phyloP scores from a whole-genome alignment of 148 eudicot genomes.

The Camellia granthamiana region DNA sequence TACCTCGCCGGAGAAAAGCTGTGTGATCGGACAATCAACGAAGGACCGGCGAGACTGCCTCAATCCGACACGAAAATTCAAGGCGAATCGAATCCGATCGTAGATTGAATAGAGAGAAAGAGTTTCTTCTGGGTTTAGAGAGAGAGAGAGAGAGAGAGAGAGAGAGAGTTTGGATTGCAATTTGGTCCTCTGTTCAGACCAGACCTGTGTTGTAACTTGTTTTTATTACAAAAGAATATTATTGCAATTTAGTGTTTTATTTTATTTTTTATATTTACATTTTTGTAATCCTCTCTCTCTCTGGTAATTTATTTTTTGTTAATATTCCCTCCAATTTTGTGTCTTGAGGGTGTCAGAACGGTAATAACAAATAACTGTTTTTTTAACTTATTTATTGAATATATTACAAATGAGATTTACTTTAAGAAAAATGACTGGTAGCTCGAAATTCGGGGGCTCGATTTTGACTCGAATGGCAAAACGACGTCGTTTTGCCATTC shows the following conservation, averaged over 20 bases:
- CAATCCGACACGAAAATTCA: background rate
- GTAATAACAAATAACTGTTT: too few species aligned
- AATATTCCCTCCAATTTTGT: background rate
- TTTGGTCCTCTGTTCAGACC: too few species aligned
- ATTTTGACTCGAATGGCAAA: too few species aligned
- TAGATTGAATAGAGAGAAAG: background rate
- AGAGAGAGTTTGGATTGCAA: background rate
- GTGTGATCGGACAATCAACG: background rate
- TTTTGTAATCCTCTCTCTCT: background rate
- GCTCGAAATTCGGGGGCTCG: too few species aligned
- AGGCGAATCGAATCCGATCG: slow-evolving; percentile 10
- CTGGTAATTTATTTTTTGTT: background rate
- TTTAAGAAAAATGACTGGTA: too few species aligned
- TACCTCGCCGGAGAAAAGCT: slow-evolving; percentile 24
- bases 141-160: background rate
- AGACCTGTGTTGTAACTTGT: background rate
- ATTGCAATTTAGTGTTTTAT: background rate
- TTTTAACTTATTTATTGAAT: too few species aligned
- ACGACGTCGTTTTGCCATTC: too few species aligned
- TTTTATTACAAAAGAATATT: background rate
- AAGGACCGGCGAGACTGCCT: background rate
- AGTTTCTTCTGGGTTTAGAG: background rate
- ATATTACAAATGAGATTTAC: too few species aligned
- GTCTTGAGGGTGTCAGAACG: too few species aligned
- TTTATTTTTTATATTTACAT: background rate